Evolutionary conservation across 371 early-diverging fungal species (phyloP), one percentile per base, ranked within the genome.

Genomic region (Rhizomucor miehei): DNA sequence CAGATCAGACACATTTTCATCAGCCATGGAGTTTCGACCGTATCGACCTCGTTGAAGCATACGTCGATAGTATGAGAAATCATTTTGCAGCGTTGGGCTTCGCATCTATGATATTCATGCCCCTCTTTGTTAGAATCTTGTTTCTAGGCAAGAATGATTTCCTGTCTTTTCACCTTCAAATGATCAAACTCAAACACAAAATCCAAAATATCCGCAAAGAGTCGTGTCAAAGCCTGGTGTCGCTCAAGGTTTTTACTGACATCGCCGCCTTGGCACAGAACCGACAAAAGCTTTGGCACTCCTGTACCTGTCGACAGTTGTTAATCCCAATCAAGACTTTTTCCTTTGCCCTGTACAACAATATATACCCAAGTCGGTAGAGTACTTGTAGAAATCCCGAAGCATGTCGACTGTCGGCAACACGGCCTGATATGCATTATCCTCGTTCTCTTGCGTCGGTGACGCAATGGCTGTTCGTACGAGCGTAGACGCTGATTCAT

Each of bases 21-120:
- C 54, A n/a, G 14, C 53, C n/a, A 17, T 48, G 9, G 57, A 37
- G 38, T 41, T 45, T 14, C 48, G 48, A 23, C 56, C 54, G 21
- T 59, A 62, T 3, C 68, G 71, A 60, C 90, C 89, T 41, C 89
- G 87, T 39, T 86, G 88, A 16, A 94, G 76, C 44, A 92, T 90
- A 49, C 98, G 85, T 48, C 97, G 87, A 68, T 97, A 97, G 66
- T 91, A 97, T 9, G 94, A 93, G 54, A 97, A 93, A 66, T 96
- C 98, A 72, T 97, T 97, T 67, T 97, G 98, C 59, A 96, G 82
- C 53, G 91, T 87, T 36, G 96, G 90, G 56, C 90, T 91, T 61
- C 79, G 73, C 85, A 92, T 91, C 93, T 92, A 75, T 38, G 56
- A 29, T 19, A n/a, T 35, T 3, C 20, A 17, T 39, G 5, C 39